Evolutionary conservation across 1,284 basidiomycete species (phyloP), one percentile per base, ranked within the genome.

Genomic region (Leccinum fuscescens): DNA sequence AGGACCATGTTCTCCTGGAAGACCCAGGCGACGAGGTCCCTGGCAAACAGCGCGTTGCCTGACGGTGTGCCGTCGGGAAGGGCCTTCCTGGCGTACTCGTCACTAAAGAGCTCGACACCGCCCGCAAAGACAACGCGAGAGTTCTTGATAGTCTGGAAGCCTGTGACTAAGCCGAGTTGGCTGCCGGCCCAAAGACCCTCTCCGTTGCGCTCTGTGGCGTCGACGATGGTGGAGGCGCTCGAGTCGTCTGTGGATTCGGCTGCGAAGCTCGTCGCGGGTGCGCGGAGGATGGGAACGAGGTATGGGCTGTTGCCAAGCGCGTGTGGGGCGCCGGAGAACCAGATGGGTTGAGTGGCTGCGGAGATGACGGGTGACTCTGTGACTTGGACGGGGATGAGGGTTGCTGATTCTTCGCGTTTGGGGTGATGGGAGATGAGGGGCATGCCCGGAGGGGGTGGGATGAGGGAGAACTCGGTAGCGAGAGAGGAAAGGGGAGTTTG

Each of bases 1-100:
- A 97, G 79, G 6, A 94, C 92, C 5, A 86, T 82, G 1, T 84
- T 83, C 75, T 97, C 92, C 69, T 96, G 92, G 86, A 98, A 97
- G 2, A 90, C 84, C 96, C 96, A 99, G 17, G 85, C 82, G 2
- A 88, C 83, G 55, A 98, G 74, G 67, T 96, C 93, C 52, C 80
- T 76, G 3, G 81, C 82, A 60, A 98, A 89, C 49, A 84, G 84
- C 14, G 79, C 76, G 73, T 98, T 98, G 12, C 90, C 92, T 1
- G 89, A 86, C 61, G 82, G 79, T 12, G 80, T 77, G 15, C 86
- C 86, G 60, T 56, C 66, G 48, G 85, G 78, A 48, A 89, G 77
- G 54, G 85, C 80, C 72, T 88, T 89, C 62, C 80, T 79, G 2
- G 82, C 82, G 68, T 86, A 90, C 66, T 87, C 86, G 64, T 90